These are phyloP conservation scores for Nannochloropsis oceanica DNA, from an alignment of 108 stramenopile genomes.

Conservation along the genomic window DNA sequence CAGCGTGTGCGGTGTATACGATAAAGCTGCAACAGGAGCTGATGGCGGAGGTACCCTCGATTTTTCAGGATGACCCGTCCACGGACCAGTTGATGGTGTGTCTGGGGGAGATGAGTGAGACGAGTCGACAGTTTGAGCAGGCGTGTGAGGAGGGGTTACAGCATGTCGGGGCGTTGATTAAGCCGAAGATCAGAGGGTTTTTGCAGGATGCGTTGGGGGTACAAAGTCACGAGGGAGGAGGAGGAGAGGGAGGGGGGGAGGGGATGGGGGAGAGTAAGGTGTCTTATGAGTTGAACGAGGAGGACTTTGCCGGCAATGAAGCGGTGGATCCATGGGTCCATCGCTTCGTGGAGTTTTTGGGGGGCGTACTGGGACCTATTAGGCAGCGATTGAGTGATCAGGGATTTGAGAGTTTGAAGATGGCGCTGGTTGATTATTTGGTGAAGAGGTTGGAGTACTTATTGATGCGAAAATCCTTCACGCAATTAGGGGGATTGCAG, in stretches of 20 bases:
- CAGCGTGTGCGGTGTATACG: constrained; percentile 10
- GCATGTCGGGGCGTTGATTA: neutral
- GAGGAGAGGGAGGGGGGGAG: neutral
- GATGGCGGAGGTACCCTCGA: constrained; percentile 15
- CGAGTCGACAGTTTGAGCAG: constrained; percentile 7
- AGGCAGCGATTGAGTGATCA: neutral
- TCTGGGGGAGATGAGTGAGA: constrained; percentile 14
- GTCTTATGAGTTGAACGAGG: constrained; percentile 17
- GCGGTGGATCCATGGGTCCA: constrained; percentile 14
- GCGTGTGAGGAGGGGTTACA: constrained; percentile 16
- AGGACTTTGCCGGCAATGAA: constrained; percentile 24
- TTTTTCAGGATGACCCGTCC: neutral
- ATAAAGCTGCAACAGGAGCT: constrained; percentile 5
- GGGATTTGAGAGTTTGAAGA: constrained; percentile 1
- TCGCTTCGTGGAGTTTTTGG: constrained; percentile 1
- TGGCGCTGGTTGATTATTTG: constrained; percentile 5
- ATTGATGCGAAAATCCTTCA: constrained; percentile 8
- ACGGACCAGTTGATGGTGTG: constrained; percentile 16
- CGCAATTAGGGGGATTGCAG: constrained; percentile 24
- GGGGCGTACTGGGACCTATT: neutral
- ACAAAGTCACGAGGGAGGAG: neutral
- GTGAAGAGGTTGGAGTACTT: constrained; percentile 18
- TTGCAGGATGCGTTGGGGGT: neutral
- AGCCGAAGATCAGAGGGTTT: neutral
- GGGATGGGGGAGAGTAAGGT: constrained; percentile 11